These are phyloP conservation scores for Exophiala phaeomuriformis DNA, from an alignment of 2,329 filamentous ascomycete species.

Conservation along the genomic window DNA sequence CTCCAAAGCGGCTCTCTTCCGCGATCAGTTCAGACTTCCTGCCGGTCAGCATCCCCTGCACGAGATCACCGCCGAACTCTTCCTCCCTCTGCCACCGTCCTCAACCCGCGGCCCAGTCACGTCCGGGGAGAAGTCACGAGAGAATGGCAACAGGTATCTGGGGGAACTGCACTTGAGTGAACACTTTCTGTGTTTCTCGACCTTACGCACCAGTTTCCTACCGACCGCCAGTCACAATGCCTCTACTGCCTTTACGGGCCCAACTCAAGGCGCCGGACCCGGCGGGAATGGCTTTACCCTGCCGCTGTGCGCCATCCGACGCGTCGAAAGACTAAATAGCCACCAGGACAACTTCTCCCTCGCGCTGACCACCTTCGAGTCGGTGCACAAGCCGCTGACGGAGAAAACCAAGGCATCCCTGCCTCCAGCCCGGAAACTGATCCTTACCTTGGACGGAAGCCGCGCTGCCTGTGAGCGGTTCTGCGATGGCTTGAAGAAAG, in stretches of 20 bases:
- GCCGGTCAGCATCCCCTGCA: slow-evolving; percentile 86
- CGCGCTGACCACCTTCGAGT: slow-evolving; percentile 91
- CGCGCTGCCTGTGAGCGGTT: slow-evolving; percentile 87
- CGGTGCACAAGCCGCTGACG: slow-evolving; percentile 49
- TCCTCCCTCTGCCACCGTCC: slow-evolving; percentile 66
- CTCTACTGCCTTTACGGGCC: slow-evolving; percentile 79
- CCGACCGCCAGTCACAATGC: slow-evolving; percentile 70
- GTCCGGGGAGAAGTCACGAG: slow-evolving; percentile 55
- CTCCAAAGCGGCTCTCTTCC: slow-evolving; percentile 87
- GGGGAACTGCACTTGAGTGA: slow-evolving; percentile 93
- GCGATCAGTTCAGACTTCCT: slow-evolving; percentile 91
- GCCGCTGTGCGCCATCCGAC: slow-evolving; percentile 80
- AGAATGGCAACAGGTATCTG: slow-evolving; percentile 73
- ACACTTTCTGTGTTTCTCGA: slow-evolving; percentile 93
- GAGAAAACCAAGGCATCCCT: slow-evolving; percentile 29
- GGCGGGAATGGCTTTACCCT: slow-evolving; percentile 94
- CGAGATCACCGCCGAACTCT: slow-evolving; percentile 94
- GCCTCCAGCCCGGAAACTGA: slow-evolving; percentile 62
- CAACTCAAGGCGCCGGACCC: slow-evolving; percentile 86
- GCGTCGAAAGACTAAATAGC: slow-evolving; percentile 88
- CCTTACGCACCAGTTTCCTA: slow-evolving; percentile 79
- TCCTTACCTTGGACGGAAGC: slow-evolving; percentile 81
- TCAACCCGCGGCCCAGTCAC: slow-evolving; percentile 36
- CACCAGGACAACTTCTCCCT: slow-evolving; percentile 89
- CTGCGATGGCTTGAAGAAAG: slow-evolving; percentile 90